Evolutionary conservation across 129 eudicot genomes (phyloP), one percentile per base, ranked within the genome.

Genomic region (Pseudognaphalium luteoalbum): DNA sequence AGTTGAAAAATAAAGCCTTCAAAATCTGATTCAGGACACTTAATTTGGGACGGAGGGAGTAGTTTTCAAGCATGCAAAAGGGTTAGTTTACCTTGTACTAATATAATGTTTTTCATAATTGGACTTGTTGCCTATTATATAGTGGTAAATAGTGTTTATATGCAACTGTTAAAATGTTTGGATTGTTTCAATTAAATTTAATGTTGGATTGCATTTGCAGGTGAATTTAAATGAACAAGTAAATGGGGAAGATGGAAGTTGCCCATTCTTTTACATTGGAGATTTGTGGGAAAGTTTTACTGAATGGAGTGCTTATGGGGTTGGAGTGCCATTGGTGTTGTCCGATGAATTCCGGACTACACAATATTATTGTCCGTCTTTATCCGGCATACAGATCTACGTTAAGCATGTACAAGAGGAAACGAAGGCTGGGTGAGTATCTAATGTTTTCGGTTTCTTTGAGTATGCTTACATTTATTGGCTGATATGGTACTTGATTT

Each of bases 361-460:
- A 19, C 96, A 89, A 72, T 89, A 80, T 63, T 92, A 92, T 75
- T 85, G 82, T 64, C 97, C 97, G 0, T 89, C 17, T 76, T 81
- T 92, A 72, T 92, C 97, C 12, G 96, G 92, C 39, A 85, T 92
- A 21, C 96, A 92, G 60, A 74, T 92, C 66, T 89, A 87, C 69
- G 72, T 84, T 3, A 89, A 89, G 59, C 81, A 90, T n/a, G 28
- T 66, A 17, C 84, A 87, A 64, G 73, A 87, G 22, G 79, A 73
- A 29, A 37, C 65, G 10, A 76, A 51, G 59, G 61, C 22, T 59
- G 58, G 85, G 92, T 90, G 72, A 85, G 88, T 79, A 63, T 20
- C 47, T 70, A 59, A 9, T 68, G 32, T 47, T 7, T 56, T 41
- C 2, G 29, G 3, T 29, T 77, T 68, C 69, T 44, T 70, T 60